A percentile compares a stretch with the other conserved stretches of the same genome.
phyloP scores from a whole-genome alignment of 192 early-diverging fungal genomes.

The Dissophora ornata region DNA sequence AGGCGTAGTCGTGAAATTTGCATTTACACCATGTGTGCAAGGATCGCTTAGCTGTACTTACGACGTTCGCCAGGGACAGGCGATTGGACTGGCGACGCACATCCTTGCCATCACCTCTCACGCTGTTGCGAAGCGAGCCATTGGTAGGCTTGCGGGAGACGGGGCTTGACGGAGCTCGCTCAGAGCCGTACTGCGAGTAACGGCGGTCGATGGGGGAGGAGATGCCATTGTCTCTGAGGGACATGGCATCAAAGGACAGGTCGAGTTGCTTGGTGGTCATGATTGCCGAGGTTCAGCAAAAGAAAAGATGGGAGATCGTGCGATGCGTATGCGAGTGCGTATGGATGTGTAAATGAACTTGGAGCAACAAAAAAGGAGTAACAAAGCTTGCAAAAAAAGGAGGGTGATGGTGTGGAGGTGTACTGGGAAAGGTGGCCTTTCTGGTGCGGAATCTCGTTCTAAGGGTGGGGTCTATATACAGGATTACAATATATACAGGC shows the following conservation, averaged over 20 bases:
- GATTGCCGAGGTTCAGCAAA: conserved; percentile 12
- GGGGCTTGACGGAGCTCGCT: conserved; percentile 36
- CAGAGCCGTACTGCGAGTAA: conserved; percentile 49
- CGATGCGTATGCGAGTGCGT: conserved; percentile 6
- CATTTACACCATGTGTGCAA: background rate
- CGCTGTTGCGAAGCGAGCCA: conserved; percentile 48
- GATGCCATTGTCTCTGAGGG: conserved; percentile 43
- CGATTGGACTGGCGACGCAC: conserved; percentile 43
- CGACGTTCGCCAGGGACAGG: conserved; percentile 39
- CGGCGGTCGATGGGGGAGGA: conserved; percentile 48
- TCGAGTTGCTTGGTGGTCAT: conserved; percentile 54
- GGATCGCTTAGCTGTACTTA: conserved; percentile 18
- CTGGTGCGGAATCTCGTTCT: background rate
- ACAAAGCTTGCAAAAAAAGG: conserved; percentile 4
- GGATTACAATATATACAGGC: too few relatives aligned
- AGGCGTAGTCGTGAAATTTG: background rate
- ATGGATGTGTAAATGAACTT: too few relatives aligned
- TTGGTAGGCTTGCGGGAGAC: conserved; percentile 40
- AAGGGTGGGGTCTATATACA: conserved; percentile 2
- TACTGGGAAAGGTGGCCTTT: background rate
- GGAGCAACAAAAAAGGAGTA: background rate
- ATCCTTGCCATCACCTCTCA: conserved; percentile 40
- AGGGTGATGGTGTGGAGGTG: background rate
- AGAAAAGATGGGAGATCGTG: background rate
- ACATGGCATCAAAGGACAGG: conserved; percentile 53